Percentiles rank a stretch among this genome's conserved stretches.
Evolutionary conservation across 108 stramenopile genomes (phyloP).

Genomic region (Bacterosira constricta): DNA sequence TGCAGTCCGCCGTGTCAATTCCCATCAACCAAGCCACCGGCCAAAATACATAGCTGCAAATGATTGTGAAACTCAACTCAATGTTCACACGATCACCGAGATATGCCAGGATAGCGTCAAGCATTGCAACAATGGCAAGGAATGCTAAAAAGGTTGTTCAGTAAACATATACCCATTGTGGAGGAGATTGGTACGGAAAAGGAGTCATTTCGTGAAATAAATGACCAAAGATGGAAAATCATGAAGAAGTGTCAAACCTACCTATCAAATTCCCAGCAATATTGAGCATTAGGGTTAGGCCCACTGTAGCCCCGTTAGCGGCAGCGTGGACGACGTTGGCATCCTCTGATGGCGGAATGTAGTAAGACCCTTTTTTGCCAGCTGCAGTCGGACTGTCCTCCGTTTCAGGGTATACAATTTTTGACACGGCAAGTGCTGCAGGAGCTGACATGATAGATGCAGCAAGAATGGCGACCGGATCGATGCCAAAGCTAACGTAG

Average conservation of each 20-base stretch:
- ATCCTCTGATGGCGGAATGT: constrained; percentile 16
- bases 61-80: constrained; percentile 12
- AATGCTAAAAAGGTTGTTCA: too few relatives aligned
- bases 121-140: constrained; percentile 13
- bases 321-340: constrained; percentile 13
- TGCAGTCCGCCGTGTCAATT: constrained; percentile 8
- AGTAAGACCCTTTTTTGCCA: constrained; percentile 6
- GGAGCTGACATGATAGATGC: constrained; percentile 38
- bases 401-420: constrained; percentile 29
- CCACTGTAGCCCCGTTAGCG: constrained; percentile 3
- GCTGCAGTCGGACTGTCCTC: constrained; percentile 8
- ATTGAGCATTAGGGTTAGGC: neutral
- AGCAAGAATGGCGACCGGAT: constrained; percentile 13
- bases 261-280: constrained; percentile 3
- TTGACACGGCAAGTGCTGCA: constrained; percentile 34
- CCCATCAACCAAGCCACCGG: constrained; percentile 30
- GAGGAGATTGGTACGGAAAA: neutral
- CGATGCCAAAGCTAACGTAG: constrained; percentile 23
- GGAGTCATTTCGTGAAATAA: too few relatives aligned
- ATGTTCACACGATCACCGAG: constrained; percentile 13
- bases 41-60: constrained; percentile 8
- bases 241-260: neutral
- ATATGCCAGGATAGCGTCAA: constrained; percentile 12
- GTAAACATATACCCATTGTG: neutral
- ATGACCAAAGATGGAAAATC: neutral